Evolutionary conservation across 2,329 filamentous ascomycete genomes (phyloP), one percentile per base, ranked within the genome.

Genomic region (Fusarium equiseti): DNA sequence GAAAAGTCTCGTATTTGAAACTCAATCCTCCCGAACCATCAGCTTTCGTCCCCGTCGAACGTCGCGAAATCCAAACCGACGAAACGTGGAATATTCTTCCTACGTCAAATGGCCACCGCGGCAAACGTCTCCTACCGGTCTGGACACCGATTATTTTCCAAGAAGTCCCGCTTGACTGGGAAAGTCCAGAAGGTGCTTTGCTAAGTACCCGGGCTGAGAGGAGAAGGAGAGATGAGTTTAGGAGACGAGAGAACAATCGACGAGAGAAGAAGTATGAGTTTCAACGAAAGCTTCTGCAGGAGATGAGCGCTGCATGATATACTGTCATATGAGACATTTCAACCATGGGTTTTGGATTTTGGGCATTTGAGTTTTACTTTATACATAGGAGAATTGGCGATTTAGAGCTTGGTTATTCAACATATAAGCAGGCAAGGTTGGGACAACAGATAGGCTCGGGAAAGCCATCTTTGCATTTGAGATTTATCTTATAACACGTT

Each of bases 181-280:
- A 66, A 24, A 35, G 12, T 18, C 61, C 63, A 0, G 32, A 59
- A 11, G 11, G 45, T 0, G 24, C 40, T 6, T 13, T 52, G 13
- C 9, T 26, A 2, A 43, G 38, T 12, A 66, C 61, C 0, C 1
- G 22, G 0, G 32, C 40, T 0, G 63, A 66, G 6, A 43, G 38
- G 10, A 59, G 11, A n/a, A 20, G 63, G 0, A 43, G 63, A 8
- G 61, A 66, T 3, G 53, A 66, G 12, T 66, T 66, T 18, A 13
- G 61, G 6, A 16, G 22, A 24, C 52, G n/a, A 9, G 61, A 66
- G 24, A 66, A 66, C 15, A 63, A 60, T 6, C 29, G 61, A 11
- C 29, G 63, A 27, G 63, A 66, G 32, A 59, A 27, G 24, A 66
- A 66, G 53, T 66, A 48, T 22, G 61, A 66, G 20, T 66, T 66